Percentiles rank a stretch among this genome's conserved stretches.
phyloP scores from a whole-genome alignment of 805 yeast genomes.

The Candida rishiriensis region DNA sequence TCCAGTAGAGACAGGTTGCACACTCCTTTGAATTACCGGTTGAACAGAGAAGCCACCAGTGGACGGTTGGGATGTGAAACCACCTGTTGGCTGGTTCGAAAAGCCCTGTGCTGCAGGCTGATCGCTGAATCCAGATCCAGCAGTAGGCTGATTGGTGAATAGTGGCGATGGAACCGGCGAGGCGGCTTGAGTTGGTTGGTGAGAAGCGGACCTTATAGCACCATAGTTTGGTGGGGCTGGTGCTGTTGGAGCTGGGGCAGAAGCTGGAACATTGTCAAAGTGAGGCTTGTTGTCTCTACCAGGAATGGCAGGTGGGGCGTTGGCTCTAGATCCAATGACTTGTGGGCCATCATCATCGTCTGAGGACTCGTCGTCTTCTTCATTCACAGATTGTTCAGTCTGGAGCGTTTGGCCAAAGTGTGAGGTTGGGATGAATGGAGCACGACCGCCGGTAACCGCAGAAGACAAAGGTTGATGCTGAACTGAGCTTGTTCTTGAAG shows the following conservation, averaged over 20 bases:
- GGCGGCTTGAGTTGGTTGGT: slow-evolving; percentile 16
- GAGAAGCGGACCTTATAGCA: slow-evolving; percentile 34
- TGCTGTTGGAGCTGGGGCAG: slow-evolving; percentile 8
- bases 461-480: slow-evolving; percentile 9
- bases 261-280: slow-evolving; percentile 19
- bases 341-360: slow-evolving; percentile 36
- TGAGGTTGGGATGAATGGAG: slow-evolving; percentile 73
- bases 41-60: slow-evolving; percentile 6
- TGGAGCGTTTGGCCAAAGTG: slow-evolving; percentile 75
- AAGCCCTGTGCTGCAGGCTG: slow-evolving; percentile 5
- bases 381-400: slow-evolving; percentile 19
- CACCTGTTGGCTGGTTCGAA: slow-evolving; percentile 11
- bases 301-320: slow-evolving; percentile 30
- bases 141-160: not conserved
- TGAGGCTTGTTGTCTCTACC: slow-evolving; percentile 33
- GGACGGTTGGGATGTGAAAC: no score
- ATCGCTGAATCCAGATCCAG: not conserved
- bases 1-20: not conserved
- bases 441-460: slow-evolving; percentile 30
- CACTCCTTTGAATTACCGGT: not conserved
- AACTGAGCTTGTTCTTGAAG: slow-evolving; percentile 20
- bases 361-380: slow-evolving; percentile 28
- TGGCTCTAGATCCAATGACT: slow-evolving; percentile 20
- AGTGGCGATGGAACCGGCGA: slow-evolving; percentile 1
- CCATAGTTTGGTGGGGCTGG: slow-evolving; percentile 38